Base-by-base conservation (phyloP, 805 yeast species). In the Torulaspora delbrueckii region DNA sequence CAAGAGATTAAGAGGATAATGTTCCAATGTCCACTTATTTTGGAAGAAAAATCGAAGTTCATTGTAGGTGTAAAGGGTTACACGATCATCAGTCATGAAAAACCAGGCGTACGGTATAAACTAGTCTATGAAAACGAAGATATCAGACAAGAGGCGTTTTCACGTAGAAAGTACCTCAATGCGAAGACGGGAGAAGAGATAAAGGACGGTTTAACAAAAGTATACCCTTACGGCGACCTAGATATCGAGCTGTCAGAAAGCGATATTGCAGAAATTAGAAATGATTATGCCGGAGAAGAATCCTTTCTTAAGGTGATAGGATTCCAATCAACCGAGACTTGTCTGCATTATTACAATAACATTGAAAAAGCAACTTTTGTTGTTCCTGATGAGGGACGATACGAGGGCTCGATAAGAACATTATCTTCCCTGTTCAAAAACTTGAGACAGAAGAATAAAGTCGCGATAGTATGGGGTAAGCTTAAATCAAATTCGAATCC, bases 391-490 rank as follows among this genome's bases (percentile, higher is more conserved):
- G 79, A 75, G 18, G 78, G 76, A 1, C 73, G 73, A 0, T 77
- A 69, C 48, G 65, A 73, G 22, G 86, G 90, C 22, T 85, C 96
- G 1, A 68, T 74, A 22, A 67, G 77, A 25, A 82, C 91, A 0
- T 76, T 89, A 56, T 71, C 86, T 0, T 75, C 89, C 0, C 64
- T 91, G 9, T 86, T 79, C 58, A 79, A 78, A 46, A 73, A 81
- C 2, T 65, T 93, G 65, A 59, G 67, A 4, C 71, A 72, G 38
- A 68, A 74, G 33, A 57, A 72, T 2, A 76, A 76, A 55, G 79
- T 75, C 55, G 93, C 86, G 0, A 65, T 91, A 6, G 75, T 85
- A 3, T 87, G 88, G 81, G 91, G 95, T 1, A 78, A 80, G 55
- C 55, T 73, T 5, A 75, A 81, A 46, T 67, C 63, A 37, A 73